phyloP scores from a whole-genome alignment of 257 asterid species.

The Primulina tabacum region DNA sequence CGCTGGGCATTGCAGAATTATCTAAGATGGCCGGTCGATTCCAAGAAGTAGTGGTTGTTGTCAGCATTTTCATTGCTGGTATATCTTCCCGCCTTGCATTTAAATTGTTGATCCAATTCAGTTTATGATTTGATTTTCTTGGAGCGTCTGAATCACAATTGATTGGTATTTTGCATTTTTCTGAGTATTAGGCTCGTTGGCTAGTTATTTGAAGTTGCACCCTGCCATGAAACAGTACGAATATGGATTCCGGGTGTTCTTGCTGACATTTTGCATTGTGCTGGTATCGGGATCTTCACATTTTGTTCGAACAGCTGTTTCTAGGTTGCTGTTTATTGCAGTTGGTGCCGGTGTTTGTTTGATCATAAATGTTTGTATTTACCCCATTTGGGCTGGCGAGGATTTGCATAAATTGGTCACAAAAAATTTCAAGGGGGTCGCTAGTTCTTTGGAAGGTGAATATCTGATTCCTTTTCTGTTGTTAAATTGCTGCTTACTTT shows the following conservation, averaged over 20 bases:
- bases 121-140: neutral
- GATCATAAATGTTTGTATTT: constrained; percentile 34
- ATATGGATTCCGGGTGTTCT: constrained; percentile 49
- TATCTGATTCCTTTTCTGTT: neutral
- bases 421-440: constrained; percentile 46
- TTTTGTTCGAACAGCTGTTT: constrained; percentile 1
- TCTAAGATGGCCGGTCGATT: constrained; percentile 32
- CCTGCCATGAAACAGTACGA: constrained; percentile 51
- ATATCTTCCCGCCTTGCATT: neutral
- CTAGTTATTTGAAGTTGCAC: constrained; percentile 37
- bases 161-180: neutral
- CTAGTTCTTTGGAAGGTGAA: constrained; percentile 41
- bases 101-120: neutral
- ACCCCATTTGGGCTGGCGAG: constrained; percentile 56
- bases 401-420: constrained; percentile 42
- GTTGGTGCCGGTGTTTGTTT: constrained; percentile 45
- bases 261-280: constrained; percentile 49
- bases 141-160: neutral
- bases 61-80: constrained; percentile 42
- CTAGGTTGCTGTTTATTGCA: constrained; percentile 40
- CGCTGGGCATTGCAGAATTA: constrained; percentile 35
- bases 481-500: neutral
- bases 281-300: constrained; percentile 47
- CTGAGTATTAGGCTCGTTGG: constrained; percentile 31
- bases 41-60: constrained; percentile 32